Evolutionary conservation across 2,329 filamentous ascomycete genomes (phyloP), one percentile per base, ranked within the genome.

Genomic region (Talaromyces piceae): DNA sequence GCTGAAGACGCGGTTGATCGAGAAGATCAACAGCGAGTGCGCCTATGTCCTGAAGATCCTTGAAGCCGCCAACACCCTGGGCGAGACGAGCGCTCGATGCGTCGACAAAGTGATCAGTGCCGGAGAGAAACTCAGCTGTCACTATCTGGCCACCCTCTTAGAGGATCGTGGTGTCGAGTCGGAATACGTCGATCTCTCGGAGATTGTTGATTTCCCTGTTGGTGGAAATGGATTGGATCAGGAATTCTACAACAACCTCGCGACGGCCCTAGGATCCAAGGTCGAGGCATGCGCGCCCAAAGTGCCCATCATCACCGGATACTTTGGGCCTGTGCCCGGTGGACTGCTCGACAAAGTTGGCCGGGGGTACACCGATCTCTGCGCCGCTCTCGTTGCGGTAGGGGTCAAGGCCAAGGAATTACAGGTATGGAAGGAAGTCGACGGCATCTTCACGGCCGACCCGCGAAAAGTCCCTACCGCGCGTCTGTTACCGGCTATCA

Each of bases 401-500:
- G 91, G 90, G 3, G 75, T 94, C n/a, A 77, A 82, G 60, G 93
- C 93, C 1, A 76, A 85, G 49, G 93, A 98, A 69, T 78, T 98
- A 48, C 93, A 98, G 69, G 87, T 98, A 57, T 97, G 93, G 93
- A 98, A 98, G 74, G 93, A 98, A 67, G 93, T 98, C 5, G 93
- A 98, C 68, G 91, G 90, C 53, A 94, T 97, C 65, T 93, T 95
- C 70, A 87, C 83, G 1, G 83, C 84, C 4, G 91, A 96, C 63
- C 88, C 88, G 3, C 82, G 86, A 60, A 94, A 93, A 69, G 88
- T 94, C 33, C 91, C 91, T 3, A 97, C 91, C 1, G 94, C 93
- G n/a, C 80, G 86, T 44, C 77, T 98, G n/a, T 79, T 98, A 41
- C 74, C 84, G 9, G 84, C 85, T 49, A 95, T 98, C 66, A 96